Evolutionary conservation across 345 rosid genomes (phyloP).

Genomic region (Eucalyptus victrix): DNA sequence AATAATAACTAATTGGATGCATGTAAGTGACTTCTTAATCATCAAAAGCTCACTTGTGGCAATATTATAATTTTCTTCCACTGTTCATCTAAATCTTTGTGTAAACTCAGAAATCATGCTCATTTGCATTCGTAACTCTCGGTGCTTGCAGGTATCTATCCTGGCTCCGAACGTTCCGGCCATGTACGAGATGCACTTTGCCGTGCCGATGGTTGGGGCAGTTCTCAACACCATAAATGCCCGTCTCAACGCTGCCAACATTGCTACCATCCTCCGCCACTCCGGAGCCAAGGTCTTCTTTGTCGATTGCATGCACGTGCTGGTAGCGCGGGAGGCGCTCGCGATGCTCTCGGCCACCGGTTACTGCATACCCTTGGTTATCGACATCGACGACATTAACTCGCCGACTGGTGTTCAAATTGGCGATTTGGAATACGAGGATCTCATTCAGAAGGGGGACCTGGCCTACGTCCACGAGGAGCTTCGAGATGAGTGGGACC

Average conservation of each 20-base stretch:
- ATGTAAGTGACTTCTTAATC: neutral
- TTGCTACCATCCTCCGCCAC: conserved; percentile 50
- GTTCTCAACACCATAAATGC: conserved; percentile 63
- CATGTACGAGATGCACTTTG: conserved; percentile 80
- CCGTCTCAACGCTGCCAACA: conserved; percentile 46
- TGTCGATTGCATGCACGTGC: conserved; percentile 30
- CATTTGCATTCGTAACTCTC: neutral
- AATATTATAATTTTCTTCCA: neutral
- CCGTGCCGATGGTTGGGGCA: conserved; percentile 82
- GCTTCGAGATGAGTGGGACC: conserved; percentile 48
- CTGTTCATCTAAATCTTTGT: neutral
- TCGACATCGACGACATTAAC: conserved; percentile 35
- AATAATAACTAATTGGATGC: neutral
- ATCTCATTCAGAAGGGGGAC: conserved; percentile 20
- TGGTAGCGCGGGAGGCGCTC: conserved; percentile 32
- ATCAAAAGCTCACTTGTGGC: neutral
- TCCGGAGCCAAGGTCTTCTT: conserved; percentile 50
- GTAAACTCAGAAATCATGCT: neutral
- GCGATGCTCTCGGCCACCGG: conserved; percentile 1
- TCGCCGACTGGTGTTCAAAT: conserved; percentile 24
- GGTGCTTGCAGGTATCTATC: conserved; percentile 34
- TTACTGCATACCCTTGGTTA: conserved; percentile 5
- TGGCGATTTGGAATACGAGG: conserved; percentile 48
- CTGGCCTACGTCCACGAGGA: neutral
- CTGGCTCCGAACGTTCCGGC: conserved; percentile 84